Conservation (phyloP, 192 early-diverging fungal genomes). For the Jimgerdemannia flammicorona region DNA sequence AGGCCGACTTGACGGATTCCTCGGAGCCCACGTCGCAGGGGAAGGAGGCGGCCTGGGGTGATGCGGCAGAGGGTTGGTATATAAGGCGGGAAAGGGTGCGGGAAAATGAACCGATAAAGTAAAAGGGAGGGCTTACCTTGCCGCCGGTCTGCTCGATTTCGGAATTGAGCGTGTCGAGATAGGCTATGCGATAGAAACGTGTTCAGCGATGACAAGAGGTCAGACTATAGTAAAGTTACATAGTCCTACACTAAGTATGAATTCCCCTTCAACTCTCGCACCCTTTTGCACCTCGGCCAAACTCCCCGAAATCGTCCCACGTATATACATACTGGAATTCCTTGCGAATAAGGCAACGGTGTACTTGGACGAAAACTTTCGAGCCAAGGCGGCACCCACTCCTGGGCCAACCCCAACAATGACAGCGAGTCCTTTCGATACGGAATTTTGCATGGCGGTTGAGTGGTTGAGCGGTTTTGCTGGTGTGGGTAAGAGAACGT, state of each 20-base stretch:
- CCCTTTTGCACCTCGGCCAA: background rate
- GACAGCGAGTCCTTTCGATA: background rate
- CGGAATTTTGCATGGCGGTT: too few species aligned
- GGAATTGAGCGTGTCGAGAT: background rate
- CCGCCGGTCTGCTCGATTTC: background rate
- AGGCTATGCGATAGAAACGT: background rate
- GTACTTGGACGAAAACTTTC: background rate
- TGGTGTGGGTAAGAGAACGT: too few species aligned
- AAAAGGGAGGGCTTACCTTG: background rate
- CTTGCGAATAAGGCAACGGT: background rate
- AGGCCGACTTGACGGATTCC: background rate
- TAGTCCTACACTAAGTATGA: background rate
- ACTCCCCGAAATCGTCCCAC: background rate
- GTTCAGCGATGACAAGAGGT: too few species aligned
- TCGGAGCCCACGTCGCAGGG: conserved; percentile 1
- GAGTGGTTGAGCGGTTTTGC: too few species aligned
- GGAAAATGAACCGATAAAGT: too few species aligned
- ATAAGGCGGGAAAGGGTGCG: too few species aligned
- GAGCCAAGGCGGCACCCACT: background rate
- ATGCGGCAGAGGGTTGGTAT: too few species aligned
- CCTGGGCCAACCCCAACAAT: background rate
- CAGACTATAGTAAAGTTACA: too few species aligned
- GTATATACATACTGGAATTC: background rate
- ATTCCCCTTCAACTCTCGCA: too few species aligned
- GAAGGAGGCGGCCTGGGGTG: background rate